Conservation (phyloP, 176 grass and related monocot genomes). For the Neostapfia colusana region DNA sequence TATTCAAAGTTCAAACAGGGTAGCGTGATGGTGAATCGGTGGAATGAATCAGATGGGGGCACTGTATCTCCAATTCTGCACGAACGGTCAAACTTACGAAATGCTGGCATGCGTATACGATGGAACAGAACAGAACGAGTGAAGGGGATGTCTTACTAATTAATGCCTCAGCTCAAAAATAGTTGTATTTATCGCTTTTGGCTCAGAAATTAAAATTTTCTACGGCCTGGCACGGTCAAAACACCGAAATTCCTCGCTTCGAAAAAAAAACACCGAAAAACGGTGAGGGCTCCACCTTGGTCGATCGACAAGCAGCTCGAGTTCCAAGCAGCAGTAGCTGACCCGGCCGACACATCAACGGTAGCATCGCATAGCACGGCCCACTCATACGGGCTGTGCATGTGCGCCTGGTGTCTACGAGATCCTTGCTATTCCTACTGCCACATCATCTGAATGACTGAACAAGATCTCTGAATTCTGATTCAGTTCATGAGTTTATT, state of each 20-base stretch:
- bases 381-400: slow-evolving; percentile 7
- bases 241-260: background rate
- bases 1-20: background rate
- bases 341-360: background rate
- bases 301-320: slow-evolving; percentile 14
- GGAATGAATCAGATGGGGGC: slow-evolving; percentile 2
- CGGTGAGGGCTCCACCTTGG: background rate
- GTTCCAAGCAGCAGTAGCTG: background rate
- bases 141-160: slow-evolving; percentile 10
- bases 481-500: background rate
- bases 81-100: background rate
- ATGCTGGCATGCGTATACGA: background rate
- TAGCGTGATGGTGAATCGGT: slow-evolving; percentile 31
- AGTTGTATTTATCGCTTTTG: slow-evolving; percentile 10
- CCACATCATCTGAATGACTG: background rate
- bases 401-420: slow-evolving; percentile 25
- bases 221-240: background rate
- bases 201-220: background rate
- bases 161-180: slow-evolving; percentile 14
- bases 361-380: background rate
- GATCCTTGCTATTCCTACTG: slow-evolving; percentile 2
- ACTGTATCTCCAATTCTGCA: background rate
- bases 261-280: slow-evolving; percentile 2
- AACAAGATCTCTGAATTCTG: slow-evolving; percentile 3
- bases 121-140: background rate